These are phyloP conservation scores for Paecilomyces sp. DNA, from an alignment of 2,329 filamentous ascomycete genomes.

Conservation along the genomic window DNA sequence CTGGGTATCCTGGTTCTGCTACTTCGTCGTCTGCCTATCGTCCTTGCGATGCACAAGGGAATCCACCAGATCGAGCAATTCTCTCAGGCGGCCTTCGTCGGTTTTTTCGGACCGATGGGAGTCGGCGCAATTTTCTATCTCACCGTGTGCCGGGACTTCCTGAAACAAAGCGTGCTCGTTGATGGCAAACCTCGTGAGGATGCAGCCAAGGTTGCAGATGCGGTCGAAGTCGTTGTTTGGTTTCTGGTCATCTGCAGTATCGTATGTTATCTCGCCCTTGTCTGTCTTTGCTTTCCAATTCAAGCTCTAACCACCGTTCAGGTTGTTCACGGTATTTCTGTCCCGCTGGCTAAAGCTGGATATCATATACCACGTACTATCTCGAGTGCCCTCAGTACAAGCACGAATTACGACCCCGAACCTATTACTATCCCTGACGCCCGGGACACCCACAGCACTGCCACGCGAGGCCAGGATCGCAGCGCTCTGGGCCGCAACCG, in stretches of 20 bases:
- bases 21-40: constrained; percentile 68
- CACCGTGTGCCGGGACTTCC: constrained; percentile 71
- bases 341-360: constrained; percentile 55
- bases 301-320: constrained; percentile 15
- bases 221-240: constrained; percentile 70
- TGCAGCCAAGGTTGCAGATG: constrained; percentile 58
- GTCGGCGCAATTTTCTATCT: constrained; percentile 88
- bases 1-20: constrained; percentile 71
- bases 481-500: constrained; percentile 20
- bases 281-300: constrained; percentile 2
- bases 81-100: constrained; percentile 74
- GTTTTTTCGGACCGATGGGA: constrained; percentile 89
- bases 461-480: constrained; percentile 13
- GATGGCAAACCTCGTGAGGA: constrained; percentile 58
- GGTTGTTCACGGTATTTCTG: constrained; percentile 75
- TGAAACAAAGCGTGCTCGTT: constrained; percentile 48
- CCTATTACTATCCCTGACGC: constrained; percentile 21
- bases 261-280: constrained; percentile 43
- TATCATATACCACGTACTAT: constrained; percentile 41
- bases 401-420: constrained; percentile 19
- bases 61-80: constrained; percentile 73
- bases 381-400: constrained; percentile 39
- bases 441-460: constrained; percentile 26
- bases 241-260: constrained; percentile 79
- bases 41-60: constrained; percentile 64